phyloP scores from a whole-genome alignment of 768 basidiomycete species.

The Suillus discolor region DNA sequence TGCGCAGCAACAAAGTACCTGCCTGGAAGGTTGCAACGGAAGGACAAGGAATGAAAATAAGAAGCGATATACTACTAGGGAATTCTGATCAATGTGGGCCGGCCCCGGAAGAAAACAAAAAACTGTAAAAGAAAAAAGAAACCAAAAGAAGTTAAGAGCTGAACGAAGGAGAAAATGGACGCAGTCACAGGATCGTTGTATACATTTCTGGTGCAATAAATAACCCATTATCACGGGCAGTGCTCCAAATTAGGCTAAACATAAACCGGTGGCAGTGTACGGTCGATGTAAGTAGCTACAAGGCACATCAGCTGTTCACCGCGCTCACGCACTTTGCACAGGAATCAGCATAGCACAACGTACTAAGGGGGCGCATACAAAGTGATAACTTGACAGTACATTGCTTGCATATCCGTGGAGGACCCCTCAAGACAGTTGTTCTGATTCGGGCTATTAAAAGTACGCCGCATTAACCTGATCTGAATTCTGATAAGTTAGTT shows the following conservation, averaged over 20 bases:
- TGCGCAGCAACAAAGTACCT: conserved; percentile 1
- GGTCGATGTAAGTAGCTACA: not conserved
- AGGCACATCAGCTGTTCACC: not conserved
- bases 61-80: too few species aligned
- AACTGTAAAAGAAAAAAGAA: not conserved
- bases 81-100: not conserved
- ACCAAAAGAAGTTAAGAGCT: not conserved
- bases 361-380: not conserved
- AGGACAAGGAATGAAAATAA: not conserved
- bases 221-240: not conserved
- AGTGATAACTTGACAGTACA: not conserved
- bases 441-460: not conserved
- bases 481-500: too few species aligned
- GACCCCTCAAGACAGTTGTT: not conserved
- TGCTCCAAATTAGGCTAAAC: not conserved
- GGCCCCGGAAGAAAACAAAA: not conserved
- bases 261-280: not conserved
- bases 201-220: not conserved
- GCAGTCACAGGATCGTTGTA: not conserved
- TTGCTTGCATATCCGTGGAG: not conserved
- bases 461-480: too few species aligned
- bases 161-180: not conserved
- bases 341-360: not conserved
- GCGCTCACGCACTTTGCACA: not conserved
- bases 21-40: not conserved